These are phyloP conservation scores for Solanum virginianum DNA, from an alignment of 257 asterid species.

Conservation along the genomic window DNA sequence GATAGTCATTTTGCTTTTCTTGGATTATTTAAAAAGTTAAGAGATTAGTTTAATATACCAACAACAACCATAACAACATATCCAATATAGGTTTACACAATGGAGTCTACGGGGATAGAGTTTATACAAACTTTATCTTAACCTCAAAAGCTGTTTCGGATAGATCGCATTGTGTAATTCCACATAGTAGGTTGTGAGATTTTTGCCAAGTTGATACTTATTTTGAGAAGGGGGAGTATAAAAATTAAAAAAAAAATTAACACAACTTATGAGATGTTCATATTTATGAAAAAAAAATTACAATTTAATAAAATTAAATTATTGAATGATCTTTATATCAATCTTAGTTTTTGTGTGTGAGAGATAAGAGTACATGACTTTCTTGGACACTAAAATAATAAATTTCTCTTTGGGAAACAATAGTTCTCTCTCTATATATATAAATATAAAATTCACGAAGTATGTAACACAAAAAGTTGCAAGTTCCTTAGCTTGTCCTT, in stretches of 20 bases:
- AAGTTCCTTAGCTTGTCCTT: constrained; percentile 1
- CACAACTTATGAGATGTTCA: not conserved
- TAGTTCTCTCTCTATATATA: not conserved
- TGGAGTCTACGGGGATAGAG: rapidly evolving
- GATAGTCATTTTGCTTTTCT: not conserved
- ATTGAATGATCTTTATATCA: not conserved
- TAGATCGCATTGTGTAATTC: not conserved
- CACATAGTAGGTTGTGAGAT: not conserved
- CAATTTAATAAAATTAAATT: not conserved
- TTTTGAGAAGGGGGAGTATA: not conserved
- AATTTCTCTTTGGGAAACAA: not conserved
- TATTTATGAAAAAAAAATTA: rapidly evolving
- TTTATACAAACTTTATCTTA: not conserved
- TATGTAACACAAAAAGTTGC: not conserved
- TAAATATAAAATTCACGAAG: not conserved
- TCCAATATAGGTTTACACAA: not conserved
- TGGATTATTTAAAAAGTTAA: not conserved
- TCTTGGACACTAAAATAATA: not conserved
- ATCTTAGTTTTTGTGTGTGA: not conserved
- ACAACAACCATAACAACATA: not conserved
- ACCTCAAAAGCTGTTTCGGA: not conserved
- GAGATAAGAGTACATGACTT: not conserved
- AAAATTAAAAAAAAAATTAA: too few relatives aligned
- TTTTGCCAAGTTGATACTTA: not conserved
- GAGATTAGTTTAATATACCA: not conserved